Evolutionary conservation across 192 early-diverging fungal species (phyloP).

Genomic region (Rhizophlyctis rosea): DNA sequence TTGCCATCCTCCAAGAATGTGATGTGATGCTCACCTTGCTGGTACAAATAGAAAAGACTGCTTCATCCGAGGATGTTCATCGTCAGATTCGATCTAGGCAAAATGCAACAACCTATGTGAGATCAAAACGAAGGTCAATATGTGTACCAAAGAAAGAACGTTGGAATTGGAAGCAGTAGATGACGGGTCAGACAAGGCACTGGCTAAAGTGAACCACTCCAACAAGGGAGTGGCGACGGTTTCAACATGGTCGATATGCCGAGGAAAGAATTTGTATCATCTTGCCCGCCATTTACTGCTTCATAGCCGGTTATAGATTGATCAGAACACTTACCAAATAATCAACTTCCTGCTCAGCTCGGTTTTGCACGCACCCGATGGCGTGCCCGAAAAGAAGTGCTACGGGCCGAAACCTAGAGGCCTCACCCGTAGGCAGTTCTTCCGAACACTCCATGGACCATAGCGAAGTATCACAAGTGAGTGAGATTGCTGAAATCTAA

Average conservation of each 20-base stretch:
- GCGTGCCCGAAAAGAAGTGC: no score
- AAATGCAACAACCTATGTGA: background rate
- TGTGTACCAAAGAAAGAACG: background rate
- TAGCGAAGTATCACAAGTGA: no score
- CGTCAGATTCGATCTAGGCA: background rate
- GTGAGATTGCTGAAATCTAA: no score
- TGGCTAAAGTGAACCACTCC: constrained; percentile 36
- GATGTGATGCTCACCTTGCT: background rate
- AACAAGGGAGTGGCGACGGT: constrained; percentile 30
- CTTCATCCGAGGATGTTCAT: background rate
- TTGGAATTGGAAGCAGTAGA: background rate
- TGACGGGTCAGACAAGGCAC: constrained; percentile 27
- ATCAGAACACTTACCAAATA: no score
- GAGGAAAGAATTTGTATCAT: constrained; percentile 35
- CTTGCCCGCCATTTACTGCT: constrained; percentile 19
- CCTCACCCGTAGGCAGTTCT: no score
- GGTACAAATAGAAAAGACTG: background rate
- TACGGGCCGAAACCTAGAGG: no score
- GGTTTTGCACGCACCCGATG: no score
- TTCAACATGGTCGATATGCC: constrained; percentile 39
- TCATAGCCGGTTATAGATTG: no score
- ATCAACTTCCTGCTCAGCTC: no score
- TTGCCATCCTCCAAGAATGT: background rate
- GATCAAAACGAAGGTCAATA: background rate
- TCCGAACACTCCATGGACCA: no score